phyloP scores from a whole-genome alignment of 768 basidiomycete species.

The Lentinus brumalis region DNA sequence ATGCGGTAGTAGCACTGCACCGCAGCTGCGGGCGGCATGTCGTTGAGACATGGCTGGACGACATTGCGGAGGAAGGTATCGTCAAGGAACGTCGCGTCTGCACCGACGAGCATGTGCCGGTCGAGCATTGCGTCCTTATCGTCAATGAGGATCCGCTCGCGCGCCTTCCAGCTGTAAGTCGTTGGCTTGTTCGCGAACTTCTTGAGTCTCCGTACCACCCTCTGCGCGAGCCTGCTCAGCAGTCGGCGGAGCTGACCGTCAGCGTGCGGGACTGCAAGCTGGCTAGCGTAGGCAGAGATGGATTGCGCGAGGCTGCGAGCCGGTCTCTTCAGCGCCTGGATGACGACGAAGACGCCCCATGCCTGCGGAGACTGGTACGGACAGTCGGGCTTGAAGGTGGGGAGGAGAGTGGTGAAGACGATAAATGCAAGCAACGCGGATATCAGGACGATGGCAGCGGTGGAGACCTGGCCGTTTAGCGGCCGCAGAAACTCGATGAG shows the following conservation, averaged over 20 bases:
- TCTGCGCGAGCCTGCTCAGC: slow-evolving; percentile 1
- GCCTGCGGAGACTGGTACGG: slow-evolving; percentile 25
- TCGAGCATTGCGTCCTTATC: slow-evolving; percentile 10
- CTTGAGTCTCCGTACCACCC: slow-evolving; percentile 5
- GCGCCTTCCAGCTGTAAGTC: slow-evolving; percentile 16
- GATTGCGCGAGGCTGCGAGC: slow-evolving; percentile 7
- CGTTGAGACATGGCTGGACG: slow-evolving; percentile 15
- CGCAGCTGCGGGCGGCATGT: slow-evolving; percentile 8
- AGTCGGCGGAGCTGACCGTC: slow-evolving; percentile 8
- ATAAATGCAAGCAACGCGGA: slow-evolving; percentile 19
- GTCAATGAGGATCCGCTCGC: slow-evolving; percentile 12
- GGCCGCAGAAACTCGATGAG: slow-evolving; percentile 23
- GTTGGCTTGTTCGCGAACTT: slow-evolving; percentile 16
- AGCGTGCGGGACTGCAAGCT: neutral
- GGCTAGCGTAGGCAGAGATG: neutral
- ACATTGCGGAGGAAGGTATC: slow-evolving; percentile 13
- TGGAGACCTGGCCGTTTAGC: slow-evolving; percentile 13
- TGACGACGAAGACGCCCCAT: slow-evolving; percentile 18
- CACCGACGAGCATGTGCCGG: slow-evolving; percentile 13
- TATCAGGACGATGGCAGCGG: slow-evolving; percentile 11
- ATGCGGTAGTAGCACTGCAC: slow-evolving; percentile 13
- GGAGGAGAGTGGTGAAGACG: slow-evolving; percentile 21
- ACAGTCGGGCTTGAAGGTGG: slow-evolving; percentile 18
- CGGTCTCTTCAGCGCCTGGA: slow-evolving; percentile 11
- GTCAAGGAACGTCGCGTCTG: slow-evolving; percentile 15